Percentiles rank a stretch among this genome's conserved stretches.
Conservation (phyloP, 2,329 filamentous ascomycete species). For the Calonectria montana region DNA sequence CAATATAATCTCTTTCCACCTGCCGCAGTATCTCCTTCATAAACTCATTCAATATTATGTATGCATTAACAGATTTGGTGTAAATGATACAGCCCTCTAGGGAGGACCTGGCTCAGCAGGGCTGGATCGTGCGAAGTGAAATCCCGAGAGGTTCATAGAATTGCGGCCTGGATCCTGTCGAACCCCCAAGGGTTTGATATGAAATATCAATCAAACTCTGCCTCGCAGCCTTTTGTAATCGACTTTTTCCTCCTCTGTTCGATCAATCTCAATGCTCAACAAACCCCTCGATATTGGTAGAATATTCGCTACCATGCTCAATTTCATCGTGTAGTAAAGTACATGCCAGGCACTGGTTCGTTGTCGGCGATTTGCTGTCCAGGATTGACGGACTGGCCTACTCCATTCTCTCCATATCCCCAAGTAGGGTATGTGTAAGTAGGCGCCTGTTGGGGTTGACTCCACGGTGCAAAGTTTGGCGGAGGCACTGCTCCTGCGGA, state of each 20-base stretch:
- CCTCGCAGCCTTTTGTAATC: background rate
- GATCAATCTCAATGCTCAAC: background rate
- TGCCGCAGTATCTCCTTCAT: background rate
- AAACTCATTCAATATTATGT: background rate
- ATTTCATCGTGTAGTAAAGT: constrained; percentile 28
- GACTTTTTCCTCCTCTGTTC: background rate
- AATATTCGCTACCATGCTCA: background rate
- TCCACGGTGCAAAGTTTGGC: constrained; percentile 57
- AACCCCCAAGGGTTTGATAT: background rate
- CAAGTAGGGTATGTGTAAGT: constrained; percentile 52
- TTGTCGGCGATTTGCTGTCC: constrained; percentile 28
- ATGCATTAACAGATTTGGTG: background rate
- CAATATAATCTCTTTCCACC: background rate
- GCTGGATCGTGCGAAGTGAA: background rate
- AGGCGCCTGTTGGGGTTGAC: constrained; percentile 54
- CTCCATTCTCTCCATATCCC: constrained; percentile 41
- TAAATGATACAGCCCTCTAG: background rate
- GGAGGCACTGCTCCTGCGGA: constrained; percentile 53
- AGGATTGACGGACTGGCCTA: constrained; percentile 21
- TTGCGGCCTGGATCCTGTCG: background rate
- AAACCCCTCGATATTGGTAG: background rate
- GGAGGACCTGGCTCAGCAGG: background rate
- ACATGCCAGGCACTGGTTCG: constrained; percentile 18
- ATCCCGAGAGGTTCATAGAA: background rate
- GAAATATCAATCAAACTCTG: background rate